Evolutionary conservation across 2,329 filamentous ascomycete species (phyloP).

Genomic region (Rutstroemia sydowiana): DNA sequence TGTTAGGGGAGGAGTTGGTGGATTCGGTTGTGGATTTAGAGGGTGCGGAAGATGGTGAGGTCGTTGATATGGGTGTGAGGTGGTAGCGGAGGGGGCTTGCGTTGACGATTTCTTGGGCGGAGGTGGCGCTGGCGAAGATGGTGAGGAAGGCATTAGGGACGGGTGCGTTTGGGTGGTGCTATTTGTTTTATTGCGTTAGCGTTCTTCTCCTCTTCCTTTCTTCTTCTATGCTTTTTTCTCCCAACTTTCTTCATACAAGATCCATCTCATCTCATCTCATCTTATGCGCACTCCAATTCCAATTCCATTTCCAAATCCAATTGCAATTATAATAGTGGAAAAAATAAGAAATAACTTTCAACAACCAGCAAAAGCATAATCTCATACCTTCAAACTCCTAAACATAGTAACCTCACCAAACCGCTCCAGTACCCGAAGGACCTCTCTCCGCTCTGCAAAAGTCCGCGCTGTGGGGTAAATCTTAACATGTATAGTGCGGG

Average conservation of each 20-base stretch:
- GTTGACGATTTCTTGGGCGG: constrained; percentile 19
- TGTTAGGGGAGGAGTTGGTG: background rate
- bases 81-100: constrained; percentile 26
- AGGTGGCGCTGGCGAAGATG: constrained; percentile 19
- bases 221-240: background rate
- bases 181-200: background rate
- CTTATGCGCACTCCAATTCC: background rate
- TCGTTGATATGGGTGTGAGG: constrained; percentile 13
- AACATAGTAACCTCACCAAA: constrained; percentile 30
- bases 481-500: constrained; percentile 28
- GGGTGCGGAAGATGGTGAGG: constrained; percentile 2
- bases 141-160: constrained; percentile 25
- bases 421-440: constrained; percentile 28
- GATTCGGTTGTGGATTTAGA: background rate
- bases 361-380: background rate
- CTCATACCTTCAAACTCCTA: constrained; percentile 26
- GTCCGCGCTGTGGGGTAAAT: constrained; percentile 24
- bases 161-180: constrained; percentile 19
- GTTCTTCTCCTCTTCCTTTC: too few species aligned
- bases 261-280: background rate
- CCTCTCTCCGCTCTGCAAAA: constrained; percentile 29
- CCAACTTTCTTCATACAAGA: background rate
- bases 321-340: background rate
- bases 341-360: background rate
- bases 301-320: background rate